phyloP scores from a whole-genome alignment of 2,329 filamentous ascomycete species.

The Mollisiaceae sp. region DNA sequence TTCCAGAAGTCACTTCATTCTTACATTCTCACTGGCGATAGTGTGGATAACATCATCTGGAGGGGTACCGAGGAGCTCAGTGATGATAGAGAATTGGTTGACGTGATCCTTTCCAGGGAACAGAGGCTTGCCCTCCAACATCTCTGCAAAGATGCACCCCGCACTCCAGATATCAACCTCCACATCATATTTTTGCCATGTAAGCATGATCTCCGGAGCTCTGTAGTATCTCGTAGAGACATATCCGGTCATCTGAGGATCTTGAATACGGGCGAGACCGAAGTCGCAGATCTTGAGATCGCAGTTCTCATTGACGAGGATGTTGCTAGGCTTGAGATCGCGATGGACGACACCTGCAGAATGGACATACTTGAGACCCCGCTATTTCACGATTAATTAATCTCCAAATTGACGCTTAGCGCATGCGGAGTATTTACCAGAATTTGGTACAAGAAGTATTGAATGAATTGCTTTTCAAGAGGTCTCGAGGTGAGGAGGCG shows the following conservation, averaged over 20 bases:
- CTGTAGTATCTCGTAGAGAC: conserved; percentile 99
- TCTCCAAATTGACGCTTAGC: background rate
- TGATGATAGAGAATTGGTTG: conserved; percentile 99
- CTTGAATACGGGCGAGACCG: conserved; percentile 94
- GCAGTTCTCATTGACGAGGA: conserved; percentile 99
- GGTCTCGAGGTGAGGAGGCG: conserved; percentile 92
- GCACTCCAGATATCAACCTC: conserved; percentile 99
- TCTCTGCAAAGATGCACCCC: conserved; percentile 98
- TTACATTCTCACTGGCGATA: conserved; percentile 96
- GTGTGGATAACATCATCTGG: conserved; percentile 98
- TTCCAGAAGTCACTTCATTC: conserved; percentile 18
- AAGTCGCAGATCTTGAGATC: conserved; percentile 99
- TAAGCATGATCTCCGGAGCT: conserved; percentile 99
- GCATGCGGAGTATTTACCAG: conserved; percentile 64
- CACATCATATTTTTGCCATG: conserved; percentile 99
- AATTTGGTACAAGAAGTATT: conserved; percentile 99
- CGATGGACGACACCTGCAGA: conserved; percentile 97
- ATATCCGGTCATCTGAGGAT: conserved; percentile 99
- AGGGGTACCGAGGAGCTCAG: conserved; percentile 92
- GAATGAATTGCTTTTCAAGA: conserved; percentile 98
- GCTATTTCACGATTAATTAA: conserved; percentile 55
- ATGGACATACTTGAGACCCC: conserved; percentile 98
- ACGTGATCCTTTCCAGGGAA: conserved; percentile 99
- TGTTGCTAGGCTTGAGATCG: conserved; percentile 98
- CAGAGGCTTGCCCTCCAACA: conserved; percentile 97